phyloP scores from a whole-genome alignment of 1,284 basidiomycete genomes.

The Grifola frondosa region DNA sequence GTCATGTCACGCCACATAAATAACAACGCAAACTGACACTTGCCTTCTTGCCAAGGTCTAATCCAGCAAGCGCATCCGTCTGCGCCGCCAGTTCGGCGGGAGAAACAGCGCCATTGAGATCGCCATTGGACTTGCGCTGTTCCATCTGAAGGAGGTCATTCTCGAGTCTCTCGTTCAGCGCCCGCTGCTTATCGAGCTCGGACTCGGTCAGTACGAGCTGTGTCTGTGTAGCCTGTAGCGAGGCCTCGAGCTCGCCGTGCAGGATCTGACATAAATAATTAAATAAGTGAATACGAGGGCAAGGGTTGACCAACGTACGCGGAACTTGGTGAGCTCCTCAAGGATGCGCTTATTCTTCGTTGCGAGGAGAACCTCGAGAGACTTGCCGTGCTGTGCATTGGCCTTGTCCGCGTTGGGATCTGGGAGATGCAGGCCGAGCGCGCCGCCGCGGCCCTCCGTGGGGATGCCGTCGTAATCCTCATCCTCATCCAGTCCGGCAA shows the following conservation, averaged over 20 bases:
- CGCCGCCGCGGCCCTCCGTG: constrained; percentile 27
- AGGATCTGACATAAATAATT: constrained; percentile 55
- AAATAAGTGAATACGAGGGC: constrained; percentile 2
- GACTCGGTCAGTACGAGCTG: constrained; percentile 57
- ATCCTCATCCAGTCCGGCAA: constrained; percentile 80
- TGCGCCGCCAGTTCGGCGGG: constrained; percentile 12
- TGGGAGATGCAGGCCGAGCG: constrained; percentile 65
- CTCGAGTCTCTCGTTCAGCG: constrained; percentile 88
- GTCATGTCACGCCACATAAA: background rate
- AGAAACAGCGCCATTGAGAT: constrained; percentile 21
- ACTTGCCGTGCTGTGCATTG: constrained; percentile 72
- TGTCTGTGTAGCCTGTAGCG: constrained; percentile 57
- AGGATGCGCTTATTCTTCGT: constrained; percentile 94
- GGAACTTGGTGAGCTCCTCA: constrained; percentile 89
- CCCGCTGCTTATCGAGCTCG: constrained; percentile 77
- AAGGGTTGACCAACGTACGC: constrained; percentile 59
- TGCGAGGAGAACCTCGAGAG: constrained; percentile 88
- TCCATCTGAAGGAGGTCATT: constrained; percentile 86
- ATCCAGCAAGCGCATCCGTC: constrained; percentile 56
- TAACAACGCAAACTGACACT: constrained; percentile 13
- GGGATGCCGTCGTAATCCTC: constrained; percentile 45
- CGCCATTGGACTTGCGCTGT: constrained; percentile 41
- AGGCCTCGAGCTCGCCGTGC: constrained; percentile 75
- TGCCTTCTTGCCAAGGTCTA: constrained; percentile 70
- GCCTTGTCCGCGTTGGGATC: constrained; percentile 86